Evolutionary conservation across 805 yeast genomes (phyloP).

Genomic region (Candida sakaeoensis): DNA sequence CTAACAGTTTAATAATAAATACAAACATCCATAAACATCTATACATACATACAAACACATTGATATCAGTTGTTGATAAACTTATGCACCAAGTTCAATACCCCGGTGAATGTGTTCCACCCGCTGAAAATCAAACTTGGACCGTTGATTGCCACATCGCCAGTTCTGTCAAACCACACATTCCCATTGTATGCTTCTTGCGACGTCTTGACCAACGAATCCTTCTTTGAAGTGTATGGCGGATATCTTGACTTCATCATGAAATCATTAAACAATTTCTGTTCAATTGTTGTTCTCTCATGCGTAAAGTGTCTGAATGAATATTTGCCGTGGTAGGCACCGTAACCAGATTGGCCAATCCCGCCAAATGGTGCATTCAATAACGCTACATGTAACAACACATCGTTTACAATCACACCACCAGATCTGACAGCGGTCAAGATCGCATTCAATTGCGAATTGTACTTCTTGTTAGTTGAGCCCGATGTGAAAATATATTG

Average conservation of each 20-base stretch:
- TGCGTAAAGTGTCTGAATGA: conserved; percentile 61
- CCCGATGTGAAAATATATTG: conserved; percentile 58
- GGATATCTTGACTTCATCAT: conserved; percentile 61
- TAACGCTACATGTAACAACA: conserved; percentile 66
- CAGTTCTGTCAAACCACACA: conserved; percentile 40
- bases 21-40: too few species aligned
- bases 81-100: conserved; percentile 23
- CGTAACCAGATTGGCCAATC: conserved; percentile 79
- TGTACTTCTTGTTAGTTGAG: conserved; percentile 44
- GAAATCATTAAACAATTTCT: conserved; percentile 64
- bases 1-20: too few species aligned
- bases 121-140: conserved; percentile 29
- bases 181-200: conserved; percentile 25
- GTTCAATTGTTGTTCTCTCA: conserved; percentile 61
- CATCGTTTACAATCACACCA: conserved; percentile 65
- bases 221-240: conserved; percentile 46
- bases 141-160: conserved; percentile 32
- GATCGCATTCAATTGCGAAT: conserved; percentile 41
- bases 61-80: conserved; percentile 11
- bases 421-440: conserved; percentile 64
- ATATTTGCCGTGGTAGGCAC: conserved; percentile 71
- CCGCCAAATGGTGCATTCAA: conserved; percentile 85
- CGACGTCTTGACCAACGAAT: conserved; percentile 21
- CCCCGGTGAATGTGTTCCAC: conserved; percentile 30
- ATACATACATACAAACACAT: too few species aligned